These are phyloP conservation scores for Periconia macrospinosa DNA, from an alignment of 2,329 filamentous ascomycete genomes.

Conservation along the genomic window DNA sequence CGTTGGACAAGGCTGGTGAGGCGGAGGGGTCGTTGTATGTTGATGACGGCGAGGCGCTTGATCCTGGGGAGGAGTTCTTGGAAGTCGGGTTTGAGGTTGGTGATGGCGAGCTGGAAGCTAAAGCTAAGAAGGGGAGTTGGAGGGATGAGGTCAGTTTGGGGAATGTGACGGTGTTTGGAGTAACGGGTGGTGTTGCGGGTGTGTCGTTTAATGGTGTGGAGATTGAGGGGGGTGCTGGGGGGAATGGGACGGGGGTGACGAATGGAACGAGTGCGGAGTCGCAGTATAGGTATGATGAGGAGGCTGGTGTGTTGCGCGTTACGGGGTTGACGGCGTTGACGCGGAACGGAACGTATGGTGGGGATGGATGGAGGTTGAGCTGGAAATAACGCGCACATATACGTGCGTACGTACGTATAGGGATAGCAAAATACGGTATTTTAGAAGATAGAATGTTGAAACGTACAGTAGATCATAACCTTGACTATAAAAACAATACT, in stretches of 20 bases:
- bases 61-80: conserved; percentile 55
- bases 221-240: conserved; percentile 39
- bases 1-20: conserved; percentile 57
- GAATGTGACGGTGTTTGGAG: conserved; percentile 66
- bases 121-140: conserved; percentile 55
- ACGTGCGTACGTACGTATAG: too few species aligned
- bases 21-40: conserved; percentile 69
- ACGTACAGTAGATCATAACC: too few species aligned
- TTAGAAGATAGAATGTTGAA: too few species aligned
- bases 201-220: conserved; percentile 52
- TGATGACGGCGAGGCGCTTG: conserved; percentile 72
- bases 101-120: conserved; percentile 51
- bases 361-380: neutral
- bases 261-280: neutral
- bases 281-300: neutral
- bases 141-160: conserved; percentile 60
- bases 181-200: conserved; percentile 45
- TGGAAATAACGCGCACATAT: too few species aligned
- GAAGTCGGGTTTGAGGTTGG: conserved; percentile 56
- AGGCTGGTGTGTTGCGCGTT: neutral
- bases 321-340: neutral
- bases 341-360: neutral
- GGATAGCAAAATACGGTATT: too few species aligned
- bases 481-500: too few species aligned
- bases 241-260: conserved; percentile 36